A percentile compares a stretch with the other conserved stretches of the same genome.
These are phyloP conservation scores for Gentiana straminea DNA, from an alignment of 257 asterid species.

Conservation along the genomic window DNA sequence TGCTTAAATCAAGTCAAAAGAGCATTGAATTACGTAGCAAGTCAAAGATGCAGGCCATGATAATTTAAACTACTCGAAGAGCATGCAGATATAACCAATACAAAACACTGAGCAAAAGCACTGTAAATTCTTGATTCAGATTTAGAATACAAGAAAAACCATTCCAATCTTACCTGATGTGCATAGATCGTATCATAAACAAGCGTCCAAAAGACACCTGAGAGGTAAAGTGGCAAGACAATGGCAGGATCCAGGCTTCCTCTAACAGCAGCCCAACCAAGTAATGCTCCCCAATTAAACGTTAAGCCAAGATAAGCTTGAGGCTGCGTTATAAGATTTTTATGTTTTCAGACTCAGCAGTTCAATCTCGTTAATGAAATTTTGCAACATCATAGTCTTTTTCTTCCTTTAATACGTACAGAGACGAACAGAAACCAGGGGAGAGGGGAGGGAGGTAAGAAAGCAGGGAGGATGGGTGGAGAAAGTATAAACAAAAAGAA, in stretches of 20 bases:
- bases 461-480: not conserved
- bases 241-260: constrained; percentile 67
- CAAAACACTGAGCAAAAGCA: too few relatives aligned
- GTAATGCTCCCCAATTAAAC: constrained; percentile 94
- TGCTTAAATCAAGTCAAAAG: too few relatives aligned
- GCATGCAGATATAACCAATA: too few relatives aligned
- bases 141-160: too few relatives aligned
- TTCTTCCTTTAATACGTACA: not conserved
- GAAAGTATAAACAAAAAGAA: not conserved
- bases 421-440: too few relatives aligned
- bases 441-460: not conserved
- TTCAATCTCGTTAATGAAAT: not conserved
- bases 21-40: too few relatives aligned
- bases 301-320: constrained; percentile 96
- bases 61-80: too few relatives aligned
- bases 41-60: too few relatives aligned
- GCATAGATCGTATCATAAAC: constrained; percentile 93
- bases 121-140: too few relatives aligned
- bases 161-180: constrained; percentile 46
- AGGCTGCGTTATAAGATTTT: constrained; percentile 52
- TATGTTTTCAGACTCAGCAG: constrained; percentile 1
- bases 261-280: constrained; percentile 91
- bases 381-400: not conserved
- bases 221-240: constrained; percentile 65
- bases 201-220: constrained; percentile 90